Conservation (phyloP, 495 filamentous ascomycete species). For the Amniculicola lignicola region DNA sequence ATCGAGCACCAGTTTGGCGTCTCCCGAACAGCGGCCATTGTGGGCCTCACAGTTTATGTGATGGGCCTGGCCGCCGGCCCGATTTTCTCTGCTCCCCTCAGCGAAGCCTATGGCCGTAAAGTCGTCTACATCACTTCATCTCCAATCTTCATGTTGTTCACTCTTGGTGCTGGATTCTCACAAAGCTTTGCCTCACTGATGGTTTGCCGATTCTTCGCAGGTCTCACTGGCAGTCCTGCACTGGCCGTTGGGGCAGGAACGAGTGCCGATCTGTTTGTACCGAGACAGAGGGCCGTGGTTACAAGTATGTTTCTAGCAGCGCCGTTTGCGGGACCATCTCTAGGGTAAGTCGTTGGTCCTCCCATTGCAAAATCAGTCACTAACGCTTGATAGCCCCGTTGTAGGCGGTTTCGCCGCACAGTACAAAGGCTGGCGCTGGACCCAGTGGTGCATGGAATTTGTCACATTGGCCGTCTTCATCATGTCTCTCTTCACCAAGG, state of each 20-base stretch:
- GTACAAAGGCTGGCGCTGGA: conserved; percentile 62
- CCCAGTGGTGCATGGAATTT: conserved; percentile 54
- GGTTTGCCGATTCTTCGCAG: conserved; percentile 61
- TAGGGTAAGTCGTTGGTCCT: conserved; percentile 39
- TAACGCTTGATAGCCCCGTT: conserved; percentile 47
- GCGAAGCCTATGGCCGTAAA: conserved; percentile 37
- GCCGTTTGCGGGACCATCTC: conserved; percentile 57
- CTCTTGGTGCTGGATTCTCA: conserved; percentile 58
- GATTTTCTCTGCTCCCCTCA: conserved; percentile 39
- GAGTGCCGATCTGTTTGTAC: conserved; percentile 52
- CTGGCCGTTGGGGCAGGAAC: conserved; percentile 57
- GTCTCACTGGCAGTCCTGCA: conserved; percentile 53
- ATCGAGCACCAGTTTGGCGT: conserved; percentile 36
- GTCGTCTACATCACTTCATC: conserved; percentile 41
- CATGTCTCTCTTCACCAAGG: conserved; percentile 45
- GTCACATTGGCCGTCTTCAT: conserved; percentile 45
- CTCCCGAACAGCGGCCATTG: conserved; percentile 35
- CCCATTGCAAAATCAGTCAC: background rate
- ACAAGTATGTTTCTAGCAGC: conserved; percentile 52
- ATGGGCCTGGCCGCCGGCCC: conserved; percentile 42
- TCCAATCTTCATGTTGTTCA: conserved; percentile 59
- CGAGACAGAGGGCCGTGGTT: conserved; percentile 46
- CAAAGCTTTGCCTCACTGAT: conserved; percentile 55
- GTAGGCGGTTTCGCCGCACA: conserved; percentile 61
- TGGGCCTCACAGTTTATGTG: conserved; percentile 37